Conservation (phyloP, 1,284 basidiomycete species). For the Pascua guehoae region DNA sequence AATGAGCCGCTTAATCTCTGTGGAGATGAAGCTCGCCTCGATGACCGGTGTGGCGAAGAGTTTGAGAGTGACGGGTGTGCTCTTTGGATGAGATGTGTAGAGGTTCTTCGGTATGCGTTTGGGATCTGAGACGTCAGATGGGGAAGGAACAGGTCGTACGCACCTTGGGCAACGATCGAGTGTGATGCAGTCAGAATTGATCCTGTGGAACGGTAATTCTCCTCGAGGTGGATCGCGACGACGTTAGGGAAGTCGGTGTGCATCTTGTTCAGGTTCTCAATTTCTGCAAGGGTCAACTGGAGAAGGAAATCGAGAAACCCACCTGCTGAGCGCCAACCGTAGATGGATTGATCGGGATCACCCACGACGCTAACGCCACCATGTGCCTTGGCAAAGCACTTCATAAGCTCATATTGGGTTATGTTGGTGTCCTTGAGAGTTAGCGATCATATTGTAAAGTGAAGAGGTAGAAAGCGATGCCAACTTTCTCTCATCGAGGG, state of each 20-base stretch:
- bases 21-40: constrained; percentile 70
- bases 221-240: constrained; percentile 69
- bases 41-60: constrained; percentile 40
- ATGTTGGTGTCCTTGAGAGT: constrained; percentile 73
- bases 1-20: constrained; percentile 73
- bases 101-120: constrained; percentile 72
- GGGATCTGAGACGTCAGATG: constrained; percentile 21
- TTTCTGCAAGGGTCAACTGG: constrained; percentile 50
- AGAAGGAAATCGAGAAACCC: background rate
- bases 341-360: constrained; percentile 90
- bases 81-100: constrained; percentile 64
- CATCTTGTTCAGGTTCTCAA: constrained; percentile 77
- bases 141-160: background rate
- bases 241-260: constrained; percentile 63
- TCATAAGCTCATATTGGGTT: constrained; percentile 81
- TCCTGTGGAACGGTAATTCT: constrained; percentile 83
- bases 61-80: constrained; percentile 57
- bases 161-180: constrained; percentile 78
- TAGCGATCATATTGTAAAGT: background rate
- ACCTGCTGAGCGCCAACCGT: constrained; percentile 80
- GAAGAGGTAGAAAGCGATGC: no score
- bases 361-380: constrained; percentile 77
- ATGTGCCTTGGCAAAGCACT: constrained; percentile 59
- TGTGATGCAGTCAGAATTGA: constrained; percentile 71
- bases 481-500: no score